Evolutionary conservation across 2,329 filamentous ascomycete species (phyloP).

Genomic region (Cladosporium austrohemisphaericum): DNA sequence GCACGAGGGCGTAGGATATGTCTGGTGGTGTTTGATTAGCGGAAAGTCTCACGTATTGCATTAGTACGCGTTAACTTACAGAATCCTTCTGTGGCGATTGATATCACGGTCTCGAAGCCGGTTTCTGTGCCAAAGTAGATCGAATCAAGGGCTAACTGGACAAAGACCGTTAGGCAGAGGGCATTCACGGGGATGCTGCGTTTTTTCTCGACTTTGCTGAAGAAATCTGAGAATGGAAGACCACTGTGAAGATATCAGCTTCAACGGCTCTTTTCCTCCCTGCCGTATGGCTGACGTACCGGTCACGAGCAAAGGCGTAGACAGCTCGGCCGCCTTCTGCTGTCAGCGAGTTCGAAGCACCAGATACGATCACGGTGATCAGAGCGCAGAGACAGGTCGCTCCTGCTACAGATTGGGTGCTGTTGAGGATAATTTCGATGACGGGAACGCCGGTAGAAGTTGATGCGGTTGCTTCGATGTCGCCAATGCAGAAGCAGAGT

Average conservation of each 20-base stretch:
- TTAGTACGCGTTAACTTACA: constrained; percentile 36
- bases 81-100: constrained; percentile 56
- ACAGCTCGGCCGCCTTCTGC: constrained; percentile 47
- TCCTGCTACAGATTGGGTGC: constrained; percentile 43
- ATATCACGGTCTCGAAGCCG: constrained; percentile 50
- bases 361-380: constrained; percentile 48
- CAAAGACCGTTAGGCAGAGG: constrained; percentile 43
- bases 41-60: not conserved
- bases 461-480: constrained; percentile 45
- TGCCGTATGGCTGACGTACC: not conserved
- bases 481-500: constrained; percentile 53
- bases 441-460: constrained; percentile 50
- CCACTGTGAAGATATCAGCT: constrained; percentile 31
- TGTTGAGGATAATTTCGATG: constrained; percentile 52
- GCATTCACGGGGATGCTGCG: constrained; percentile 50
- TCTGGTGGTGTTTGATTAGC: constrained; percentile 24
- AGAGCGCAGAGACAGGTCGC: constrained; percentile 45
- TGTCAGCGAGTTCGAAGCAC: constrained; percentile 45
- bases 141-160: constrained; percentile 52
- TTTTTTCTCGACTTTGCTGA: constrained; percentile 46
- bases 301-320: constrained; percentile 50
- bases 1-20: constrained; percentile 55
- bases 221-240: constrained; percentile 48
- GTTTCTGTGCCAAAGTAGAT: constrained; percentile 34
- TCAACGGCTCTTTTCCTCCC: not conserved